Evolutionary conservation across 441 rosid species (phyloP), one percentile per base, ranked within the genome.

Genomic region (Gossypium laxum): DNA sequence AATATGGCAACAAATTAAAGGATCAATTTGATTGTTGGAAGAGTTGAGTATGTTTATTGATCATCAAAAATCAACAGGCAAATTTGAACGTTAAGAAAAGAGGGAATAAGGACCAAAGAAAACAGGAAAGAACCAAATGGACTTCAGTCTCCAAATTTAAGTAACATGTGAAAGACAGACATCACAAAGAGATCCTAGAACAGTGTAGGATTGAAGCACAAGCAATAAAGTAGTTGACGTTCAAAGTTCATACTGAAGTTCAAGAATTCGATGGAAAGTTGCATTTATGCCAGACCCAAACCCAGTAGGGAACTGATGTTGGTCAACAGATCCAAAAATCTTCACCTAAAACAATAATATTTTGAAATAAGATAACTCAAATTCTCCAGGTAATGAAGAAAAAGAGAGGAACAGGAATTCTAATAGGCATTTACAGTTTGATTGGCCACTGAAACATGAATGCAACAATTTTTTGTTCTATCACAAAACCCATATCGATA

Each of bases 241-340:
- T 73, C 34, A 28, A 61, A 73, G 30, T 19, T 58, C 75, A 74
- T 82, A 93, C 98, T 91, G 71, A 18, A 75, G 70, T 71, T 79
- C 77, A 58, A 90, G 91, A 77, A 93, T 72, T 57, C 95, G 85
- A 72, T 85, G 82, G 81, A 93, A 93, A 11, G 92, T 85, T 56
- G 95, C 96, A 74, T 81, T 82, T n/a, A 67, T 84, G 73, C 91
- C 89, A 60, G 88, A 82, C 50, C 92, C 90, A 73, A 93, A 87
- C 76, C 95, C 97, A 76, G 79, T 82, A 74, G 89, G 92, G 78
- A 78, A 85, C 48, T 81, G 77, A 67, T 78, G 79, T 30, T 84
- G 86, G 57, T 83, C 78, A 14, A 84, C 68, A 41, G 82, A 81
- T 79, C 96, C 91, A 72, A 77, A 81, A 50, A 91, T 82, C 69